Evolutionary conservation across 2,329 filamentous ascomycete species (phyloP).

Genomic region (Ophiocordyceps sinensis): DNA sequence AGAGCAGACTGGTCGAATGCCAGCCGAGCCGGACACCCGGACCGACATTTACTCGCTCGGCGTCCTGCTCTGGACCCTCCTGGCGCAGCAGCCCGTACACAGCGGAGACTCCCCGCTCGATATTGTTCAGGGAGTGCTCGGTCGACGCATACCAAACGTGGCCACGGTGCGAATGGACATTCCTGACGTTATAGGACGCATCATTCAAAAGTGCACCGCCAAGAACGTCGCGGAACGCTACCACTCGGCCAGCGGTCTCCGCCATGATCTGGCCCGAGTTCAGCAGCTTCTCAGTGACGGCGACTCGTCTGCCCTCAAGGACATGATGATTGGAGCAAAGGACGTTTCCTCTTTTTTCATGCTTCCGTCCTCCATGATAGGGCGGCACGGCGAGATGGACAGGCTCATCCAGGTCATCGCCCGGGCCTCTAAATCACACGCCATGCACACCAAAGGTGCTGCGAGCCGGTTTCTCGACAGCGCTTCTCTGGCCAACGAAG

Average conservation of each 20-base stretch:
- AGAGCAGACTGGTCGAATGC: conserved; percentile 87
- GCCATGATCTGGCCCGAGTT: conserved; percentile 63
- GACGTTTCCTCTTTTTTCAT: conserved; percentile 91
- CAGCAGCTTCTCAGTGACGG: conserved; percentile 63
- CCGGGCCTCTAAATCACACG: conserved; percentile 54
- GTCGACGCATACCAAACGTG: conserved; percentile 61
- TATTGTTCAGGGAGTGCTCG: conserved; percentile 80
- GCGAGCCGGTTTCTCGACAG: conserved; percentile 35
- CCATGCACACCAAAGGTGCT: conserved; percentile 26
- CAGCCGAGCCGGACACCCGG: conserved; percentile 77
- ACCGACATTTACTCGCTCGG: conserved; percentile 92
- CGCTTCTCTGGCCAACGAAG: conserved; percentile 37
- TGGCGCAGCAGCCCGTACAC: conserved; percentile 69
- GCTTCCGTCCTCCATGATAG: conserved; percentile 68
- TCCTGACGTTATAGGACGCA: conserved; percentile 65
- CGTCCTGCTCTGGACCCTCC: conserved; percentile 74
- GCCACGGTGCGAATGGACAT: conserved; percentile 68
- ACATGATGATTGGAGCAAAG: conserved; percentile 64
- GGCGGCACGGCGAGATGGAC: conserved; percentile 57
- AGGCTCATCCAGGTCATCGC: conserved; percentile 63
- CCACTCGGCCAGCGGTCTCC: conserved; percentile 75
- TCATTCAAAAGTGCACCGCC: conserved; percentile 85
- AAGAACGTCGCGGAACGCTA: conserved; percentile 82
- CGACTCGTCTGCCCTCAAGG: conserved; percentile 53
- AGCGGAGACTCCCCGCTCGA: conserved; percentile 70